These are phyloP conservation scores for Boletus pseudopeckii DNA, from an alignment of 768 basidiomycete genomes.

Conservation along the genomic window DNA sequence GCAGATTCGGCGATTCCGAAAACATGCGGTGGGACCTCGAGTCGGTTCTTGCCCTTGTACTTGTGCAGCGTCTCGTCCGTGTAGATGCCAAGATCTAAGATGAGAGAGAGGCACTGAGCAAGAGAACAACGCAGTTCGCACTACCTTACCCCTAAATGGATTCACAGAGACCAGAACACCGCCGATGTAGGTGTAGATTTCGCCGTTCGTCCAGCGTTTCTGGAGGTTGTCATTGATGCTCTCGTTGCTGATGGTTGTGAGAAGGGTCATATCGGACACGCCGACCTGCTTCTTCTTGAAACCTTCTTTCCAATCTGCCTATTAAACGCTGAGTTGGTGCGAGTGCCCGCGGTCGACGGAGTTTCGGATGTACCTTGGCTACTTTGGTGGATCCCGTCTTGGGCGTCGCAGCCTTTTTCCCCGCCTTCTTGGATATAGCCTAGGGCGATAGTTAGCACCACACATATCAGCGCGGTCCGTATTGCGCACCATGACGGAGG, in stretches of 20 bases:
- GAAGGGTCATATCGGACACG: conserved; percentile 96
- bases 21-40: conserved; percentile 97
- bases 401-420: conserved; percentile 69
- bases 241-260: conserved; percentile 96
- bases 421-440: conserved; percentile 90
- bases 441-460: conserved; percentile 28
- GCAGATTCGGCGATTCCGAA: conserved; percentile 95
- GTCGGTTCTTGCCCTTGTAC: conserved; percentile 95
- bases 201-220: conserved; percentile 90
- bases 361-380: conserved; percentile 58
- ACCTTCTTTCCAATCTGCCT: conserved; percentile 99
- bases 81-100: conserved; percentile 92
- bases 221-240: conserved; percentile 96
- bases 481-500: conserved; percentile 23
- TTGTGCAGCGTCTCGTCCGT: conserved; percentile 80
- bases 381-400: conserved; percentile 63
- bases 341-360: not conserved
- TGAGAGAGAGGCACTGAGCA: conserved; percentile 7
- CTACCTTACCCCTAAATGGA: conserved; percentile 80
- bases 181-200: conserved; percentile 99
- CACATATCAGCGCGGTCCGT: not conserved
- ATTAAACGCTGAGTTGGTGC: conserved; percentile 9
- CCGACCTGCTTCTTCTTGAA: conserved; percentile 99
- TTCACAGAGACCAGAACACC: conserved; percentile 98
- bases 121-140: conserved; percentile 3